These are phyloP conservation scores for Echium plantagineum DNA, from an alignment of 257 asterid species.

Conservation along the genomic window DNA sequence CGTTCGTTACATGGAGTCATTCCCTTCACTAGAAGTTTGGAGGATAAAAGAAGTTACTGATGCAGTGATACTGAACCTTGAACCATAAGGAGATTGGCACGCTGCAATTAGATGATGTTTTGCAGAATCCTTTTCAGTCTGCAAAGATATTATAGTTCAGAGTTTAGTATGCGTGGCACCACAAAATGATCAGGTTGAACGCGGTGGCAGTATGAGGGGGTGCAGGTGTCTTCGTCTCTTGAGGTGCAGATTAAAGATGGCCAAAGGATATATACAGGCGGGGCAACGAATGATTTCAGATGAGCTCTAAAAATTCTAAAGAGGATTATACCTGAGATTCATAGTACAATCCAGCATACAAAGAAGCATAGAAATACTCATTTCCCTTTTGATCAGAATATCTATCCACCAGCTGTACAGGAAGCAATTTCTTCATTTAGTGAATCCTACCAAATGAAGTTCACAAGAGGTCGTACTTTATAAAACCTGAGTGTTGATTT, in stretches of 20 bases:
- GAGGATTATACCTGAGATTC: conserved; percentile 59
- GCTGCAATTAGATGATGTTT: conserved; percentile 56
- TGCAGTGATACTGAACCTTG: conserved; percentile 28
- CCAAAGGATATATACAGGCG: not conserved
- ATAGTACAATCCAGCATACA: conserved; percentile 76
- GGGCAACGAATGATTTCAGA: conserved; percentile 1
- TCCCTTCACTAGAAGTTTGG: not conserved
- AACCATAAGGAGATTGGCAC: conserved; percentile 65
- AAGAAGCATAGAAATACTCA: conserved; percentile 70
- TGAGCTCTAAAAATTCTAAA: no score
- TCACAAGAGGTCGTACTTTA: not conserved
- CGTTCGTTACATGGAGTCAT: not conserved
- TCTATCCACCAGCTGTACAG: conserved; percentile 48
- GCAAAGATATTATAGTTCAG: conserved; percentile 17
- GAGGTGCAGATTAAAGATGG: no score
- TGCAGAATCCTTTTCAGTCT: conserved; percentile 57
- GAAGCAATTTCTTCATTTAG: conserved; percentile 10
- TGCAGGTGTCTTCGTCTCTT: no score
- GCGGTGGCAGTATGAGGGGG: no score
- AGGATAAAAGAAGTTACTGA: not conserved
- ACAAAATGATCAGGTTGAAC: no score
- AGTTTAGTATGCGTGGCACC: not conserved
- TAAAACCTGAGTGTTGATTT: no score
- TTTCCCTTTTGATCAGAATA: conserved; percentile 48
- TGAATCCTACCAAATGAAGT: not conserved